A percentile compares a stretch with the other conserved stretches of the same genome.
Evolutionary conservation across 1,284 basidiomycete genomes (phyloP).

Genomic region (Agroathelia rolfsii): DNA sequence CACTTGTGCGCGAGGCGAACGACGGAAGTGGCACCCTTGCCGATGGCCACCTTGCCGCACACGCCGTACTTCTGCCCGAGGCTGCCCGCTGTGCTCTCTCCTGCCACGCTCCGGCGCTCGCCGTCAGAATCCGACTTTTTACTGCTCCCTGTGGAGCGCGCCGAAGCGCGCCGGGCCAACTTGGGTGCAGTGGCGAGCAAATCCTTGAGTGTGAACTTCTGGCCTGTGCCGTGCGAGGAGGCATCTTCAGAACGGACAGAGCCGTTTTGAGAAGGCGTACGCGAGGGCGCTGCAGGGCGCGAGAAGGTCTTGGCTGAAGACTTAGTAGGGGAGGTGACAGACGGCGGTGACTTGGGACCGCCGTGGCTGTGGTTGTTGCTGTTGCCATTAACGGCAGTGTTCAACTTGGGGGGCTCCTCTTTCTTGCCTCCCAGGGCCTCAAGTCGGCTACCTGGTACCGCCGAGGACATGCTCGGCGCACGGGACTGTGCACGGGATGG

Average conservation of each 20-base stretch:
- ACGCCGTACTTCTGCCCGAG: conserved; percentile 92
- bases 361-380: too few relatives aligned
- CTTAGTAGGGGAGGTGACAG: too few relatives aligned
- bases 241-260: conserved; percentile 48
- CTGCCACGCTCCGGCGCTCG: conserved; percentile 49
- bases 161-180: conserved; percentile 61
- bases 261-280: conserved; percentile 35
- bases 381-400: conserved; percentile 10
- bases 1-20: conserved; percentile 97
- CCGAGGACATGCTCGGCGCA: conserved; percentile 41
- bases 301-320: conserved; percentile 22
- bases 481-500: conserved; percentile 44
- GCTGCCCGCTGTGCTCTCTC: conserved; percentile 53
- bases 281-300: conserved; percentile 19
- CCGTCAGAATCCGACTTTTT: conserved; percentile 62
- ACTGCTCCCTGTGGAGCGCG: conserved; percentile 55
- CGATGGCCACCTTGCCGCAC: conserved; percentile 94
- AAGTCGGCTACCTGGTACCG: conserved; percentile 37
- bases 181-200: conserved; percentile 66
- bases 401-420: too few relatives aligned
- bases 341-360: too few relatives aligned
- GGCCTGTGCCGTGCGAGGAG: too few relatives aligned
- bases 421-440: too few relatives aligned
- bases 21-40: conserved; percentile 95
- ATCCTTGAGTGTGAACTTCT: conserved; percentile 80